Evolutionary conservation across 2,329 filamentous ascomycete species (phyloP).

Genomic region (Tolypocladium sp.): DNA sequence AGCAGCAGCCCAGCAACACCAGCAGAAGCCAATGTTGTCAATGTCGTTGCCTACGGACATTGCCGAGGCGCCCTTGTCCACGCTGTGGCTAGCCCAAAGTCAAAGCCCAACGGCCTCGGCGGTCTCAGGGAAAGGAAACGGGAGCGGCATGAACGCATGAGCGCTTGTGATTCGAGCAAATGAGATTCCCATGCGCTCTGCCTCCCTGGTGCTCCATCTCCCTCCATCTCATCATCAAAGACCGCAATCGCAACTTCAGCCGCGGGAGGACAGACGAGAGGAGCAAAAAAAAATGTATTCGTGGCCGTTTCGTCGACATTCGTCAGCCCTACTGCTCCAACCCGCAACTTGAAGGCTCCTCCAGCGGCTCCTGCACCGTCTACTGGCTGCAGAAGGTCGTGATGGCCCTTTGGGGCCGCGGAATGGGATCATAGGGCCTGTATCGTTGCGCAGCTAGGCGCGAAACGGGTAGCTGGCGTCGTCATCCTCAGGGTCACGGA

Average conservation of each 20-base stretch:
- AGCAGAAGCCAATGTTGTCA: neutral
- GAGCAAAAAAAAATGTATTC: neutral
- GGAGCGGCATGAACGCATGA: no score
- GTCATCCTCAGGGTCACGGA: conserved; percentile 4
- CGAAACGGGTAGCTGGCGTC: conserved; percentile 3
- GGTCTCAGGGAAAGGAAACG: no score
- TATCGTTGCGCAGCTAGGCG: neutral
- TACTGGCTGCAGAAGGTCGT: conserved; percentile 5
- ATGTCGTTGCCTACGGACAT: neutral
- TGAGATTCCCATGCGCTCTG: neutral
- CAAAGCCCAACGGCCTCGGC: neutral
- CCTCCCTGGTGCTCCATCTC: neutral
- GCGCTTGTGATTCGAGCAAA: neutral
- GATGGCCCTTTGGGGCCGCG: neutral
- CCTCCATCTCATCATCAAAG: neutral
- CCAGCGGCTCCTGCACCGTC: conserved; percentile 2
- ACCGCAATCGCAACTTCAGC: neutral
- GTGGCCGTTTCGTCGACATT: conserved; percentile 7
- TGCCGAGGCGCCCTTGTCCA: neutral
- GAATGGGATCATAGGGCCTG: conserved; percentile 6
- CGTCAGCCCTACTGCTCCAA: conserved; percentile 10
- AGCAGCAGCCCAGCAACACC: neutral
- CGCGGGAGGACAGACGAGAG: neutral
- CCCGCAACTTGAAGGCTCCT: neutral
- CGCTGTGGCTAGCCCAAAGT: neutral